Conservation (phyloP, 495 filamentous ascomycete genomes). For the Aspergillus haitiensis region DNA sequence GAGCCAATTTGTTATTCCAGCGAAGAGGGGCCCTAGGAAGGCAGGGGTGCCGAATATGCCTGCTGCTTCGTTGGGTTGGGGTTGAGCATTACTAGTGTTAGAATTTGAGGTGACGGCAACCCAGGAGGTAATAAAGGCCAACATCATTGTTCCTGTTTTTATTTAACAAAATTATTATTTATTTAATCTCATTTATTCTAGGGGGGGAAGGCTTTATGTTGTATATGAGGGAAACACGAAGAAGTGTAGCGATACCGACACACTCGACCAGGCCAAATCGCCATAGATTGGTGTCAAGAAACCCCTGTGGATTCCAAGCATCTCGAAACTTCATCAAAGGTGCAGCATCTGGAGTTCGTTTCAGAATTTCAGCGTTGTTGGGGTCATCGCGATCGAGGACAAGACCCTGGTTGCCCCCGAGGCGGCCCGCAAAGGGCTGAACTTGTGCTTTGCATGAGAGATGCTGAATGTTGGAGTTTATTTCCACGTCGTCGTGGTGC, state of each 20-base stretch:
- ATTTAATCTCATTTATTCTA: background rate
- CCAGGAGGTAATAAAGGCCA: constrained; percentile 29
- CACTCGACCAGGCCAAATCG: constrained; percentile 43
- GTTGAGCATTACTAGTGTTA: constrained; percentile 13
- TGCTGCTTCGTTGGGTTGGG: constrained; percentile 17
- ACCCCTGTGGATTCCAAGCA: constrained; percentile 39
- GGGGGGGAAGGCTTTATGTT: background rate
- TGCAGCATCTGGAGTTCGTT: constrained; percentile 46
- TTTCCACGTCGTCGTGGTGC: constrained; percentile 7
- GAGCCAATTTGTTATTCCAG: constrained; percentile 46
- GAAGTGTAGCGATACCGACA: constrained; percentile 24
- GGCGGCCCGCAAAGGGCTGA: constrained; percentile 46
- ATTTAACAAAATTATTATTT: background rate
- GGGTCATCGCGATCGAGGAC: constrained; percentile 41
- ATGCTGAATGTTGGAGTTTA: background rate
- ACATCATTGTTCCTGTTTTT: constrained; percentile 29
- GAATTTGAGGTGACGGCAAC: constrained; percentile 20
- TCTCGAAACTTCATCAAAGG: constrained; percentile 39
- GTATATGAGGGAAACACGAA: background rate
- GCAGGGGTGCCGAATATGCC: constrained; percentile 28
- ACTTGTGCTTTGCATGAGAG: constrained; percentile 17
- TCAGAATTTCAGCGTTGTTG: constrained; percentile 32
- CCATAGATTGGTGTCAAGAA: constrained; percentile 41
- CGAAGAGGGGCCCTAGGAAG: constrained; percentile 33
- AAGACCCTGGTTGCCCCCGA: constrained; percentile 49